Base-by-base conservation (phyloP, 441 rosid genomes). In the Erodium chrysanthum region DNA sequence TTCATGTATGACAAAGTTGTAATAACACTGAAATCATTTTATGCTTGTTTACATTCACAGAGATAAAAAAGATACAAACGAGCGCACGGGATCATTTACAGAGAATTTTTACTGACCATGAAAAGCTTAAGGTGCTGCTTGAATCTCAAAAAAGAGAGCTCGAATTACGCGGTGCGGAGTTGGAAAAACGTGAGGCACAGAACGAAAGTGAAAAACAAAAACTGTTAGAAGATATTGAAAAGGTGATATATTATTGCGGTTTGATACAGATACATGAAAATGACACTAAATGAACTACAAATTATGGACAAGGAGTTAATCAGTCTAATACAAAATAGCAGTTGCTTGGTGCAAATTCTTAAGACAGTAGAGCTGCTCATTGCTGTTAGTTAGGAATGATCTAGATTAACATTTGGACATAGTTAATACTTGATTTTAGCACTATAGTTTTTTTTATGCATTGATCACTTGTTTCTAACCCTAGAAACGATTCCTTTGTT, bases 91-190 rank as follows among this genome's bases (percentile, higher is more conserved):
- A 86, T 60, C 96, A 93, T 74, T 89, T 81, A 66, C 84, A 76
- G 75, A 88, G 82, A 74, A 88, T 91, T 68, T 83, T 82, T 73
- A 83, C 73, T 70, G 95, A 93, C 73, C 95, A 91, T 72, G 96
- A 89, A 81, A 91, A 88, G 76, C 85, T 80, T 42, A 91, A 89
- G 84, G 23, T 56, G 66, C 96, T 86, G 74, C 71, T 93, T 66
- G 96, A 82, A 77, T 78, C 96, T 76, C 90, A 83, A 72, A 85
- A 77, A 66, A 83, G 71, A 69, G 92, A 88, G 77, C 91, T 93
- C 48, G 89, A 91, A 78, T 72, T 84, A 66, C 88, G 91, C 18
- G 81, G 83, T 52, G 67, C 69, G n/a, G 92, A 86, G 72, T 75
- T 89, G 83, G 86, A 85, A 77, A 79, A 81, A 77, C 93, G 96